Base-by-base conservation (phyloP, 2,329 filamentous ascomycete species). In the Cercospora sojina region DNA sequence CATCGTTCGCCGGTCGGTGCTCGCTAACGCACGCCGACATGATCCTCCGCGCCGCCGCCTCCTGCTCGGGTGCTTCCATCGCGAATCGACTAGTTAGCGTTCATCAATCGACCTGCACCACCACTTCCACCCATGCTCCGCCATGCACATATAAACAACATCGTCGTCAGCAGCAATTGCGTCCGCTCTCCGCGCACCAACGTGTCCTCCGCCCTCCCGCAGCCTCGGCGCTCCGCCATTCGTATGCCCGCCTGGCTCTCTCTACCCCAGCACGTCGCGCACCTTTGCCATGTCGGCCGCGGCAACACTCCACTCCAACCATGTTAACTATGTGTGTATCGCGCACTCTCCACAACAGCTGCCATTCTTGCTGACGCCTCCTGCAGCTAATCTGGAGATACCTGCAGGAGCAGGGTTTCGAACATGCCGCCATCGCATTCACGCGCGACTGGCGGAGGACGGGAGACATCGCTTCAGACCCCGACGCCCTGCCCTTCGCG, bases 311-410 rank as follows among this genome's bases (percentile, higher is more conserved):
- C 84, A 81, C 73, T 85, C 83, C 71, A 84, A 89, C 81, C 86
- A 89, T 77, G 83, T 90, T 76, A 90, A 90, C 80, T 89, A 89
- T 79, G 62, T 64, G 55, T 12, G 62, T 59, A 27, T 32, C 27
- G 51, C 51, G 25, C 25, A 6, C 25, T 32, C 13, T 27, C 7
- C 25, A 25, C 51, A 56, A 56, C 51, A 41, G 25, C 16, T 18
- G 16, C 51, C 25, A n/a, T 5, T 18, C 23, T n/a, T 9, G 16
- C 51, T 56, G 31, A 31, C 10, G 4, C 25, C 6, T 31, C 41
- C 49, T 31, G 43, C 55, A 64, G 49, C 81, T 90, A 75, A 87
- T 90, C 78, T 88, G 87, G 84, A 87, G 87, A 83, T 89, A 84
- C 72, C 72, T 79, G 32, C 77, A 79, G 66, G 77, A 79, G 65